Evolutionary conservation across 345 rosid species (phyloP), one percentile per base, ranked within the genome.

Genomic region (Eutrema yunnanense): DNA sequence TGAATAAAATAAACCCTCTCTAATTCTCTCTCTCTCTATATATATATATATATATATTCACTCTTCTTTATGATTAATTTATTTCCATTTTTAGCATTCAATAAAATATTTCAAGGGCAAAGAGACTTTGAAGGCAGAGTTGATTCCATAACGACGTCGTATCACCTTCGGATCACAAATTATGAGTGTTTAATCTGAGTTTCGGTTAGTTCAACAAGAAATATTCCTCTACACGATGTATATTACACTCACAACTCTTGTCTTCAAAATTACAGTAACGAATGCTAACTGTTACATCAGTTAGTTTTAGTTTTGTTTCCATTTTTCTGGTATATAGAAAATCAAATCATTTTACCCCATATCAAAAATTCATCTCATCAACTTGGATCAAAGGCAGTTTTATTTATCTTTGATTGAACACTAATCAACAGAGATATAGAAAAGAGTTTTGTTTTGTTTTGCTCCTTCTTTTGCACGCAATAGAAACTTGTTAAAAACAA

Each of bases 401-500:
- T n/a, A n/a, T 27, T 7, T 11, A 50, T 19, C 57, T 11, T 52
- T 57, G 14, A 16, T 72, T 72, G 46, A 52, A 6, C 42, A 29
- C 40, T 12, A 46, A 38, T 40, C 12, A 63, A 47, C 44, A 38
- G 38, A 47, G 12, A 40, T 19, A 41, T 12, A 16, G 30, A 57
- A 57, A 67, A 60, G 34, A 74, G 56, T n/a, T 34, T 0, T 34
- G 1, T 0, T 22, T 22, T 16, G 16, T 22, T 22, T 22, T 22
- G 73, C 52, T 67, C 9, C 73, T 74, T 74, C 34, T 67, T 59
- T 22, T 4, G 41, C 55, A 67, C 60, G 73, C 34, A 51, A 59
- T 13, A 56, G 13, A 33, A 49, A 67, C 73, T 59, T 59, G 73
- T 74, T 67, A 59, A 74, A 9, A 58, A 58, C 61, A 67, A 74